Evolutionary conservation across 331 rosid genomes (phyloP).

Genomic region (Acacia concinna): DNA sequence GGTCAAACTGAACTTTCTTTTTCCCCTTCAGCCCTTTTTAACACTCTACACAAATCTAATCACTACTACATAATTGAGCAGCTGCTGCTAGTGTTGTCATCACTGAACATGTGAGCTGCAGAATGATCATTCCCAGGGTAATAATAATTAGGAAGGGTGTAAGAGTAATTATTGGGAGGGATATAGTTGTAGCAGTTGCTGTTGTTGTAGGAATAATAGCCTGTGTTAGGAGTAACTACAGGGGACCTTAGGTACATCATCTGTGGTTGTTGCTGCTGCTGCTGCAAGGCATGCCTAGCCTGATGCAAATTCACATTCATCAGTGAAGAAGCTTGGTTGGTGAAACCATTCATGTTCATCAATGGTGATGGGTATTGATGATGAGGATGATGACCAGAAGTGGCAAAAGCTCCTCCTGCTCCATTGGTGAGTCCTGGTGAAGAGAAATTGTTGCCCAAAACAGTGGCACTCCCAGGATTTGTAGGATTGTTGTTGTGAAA

Average conservation of each 20-base stretch:
- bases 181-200: constrained; percentile 31
- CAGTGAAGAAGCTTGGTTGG: constrained; percentile 44
- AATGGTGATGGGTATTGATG: constrained; percentile 54
- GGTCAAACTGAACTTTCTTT: constrained; percentile 10
- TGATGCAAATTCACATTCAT: constrained; percentile 77
- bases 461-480: constrained; percentile 31
- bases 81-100: constrained; percentile 70
- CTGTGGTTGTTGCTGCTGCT: constrained; percentile 74
- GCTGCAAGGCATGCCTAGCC: constrained; percentile 57
- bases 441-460: constrained; percentile 40
- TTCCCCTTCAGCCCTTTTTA: background rate
- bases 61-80: constrained; percentile 76
- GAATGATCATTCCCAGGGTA: constrained; percentile 44
- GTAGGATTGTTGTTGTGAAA: constrained; percentile 47
- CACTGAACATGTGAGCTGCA: constrained; percentile 79
- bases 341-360: constrained; percentile 63
- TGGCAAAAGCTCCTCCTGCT: constrained; percentile 51
- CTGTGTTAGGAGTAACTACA: constrained; percentile 64
- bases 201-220: constrained; percentile 57
- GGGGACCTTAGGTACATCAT: constrained; percentile 89
- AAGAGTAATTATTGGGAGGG: constrained; percentile 43
- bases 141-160: constrained; percentile 38
- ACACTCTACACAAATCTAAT: constrained; percentile 35
- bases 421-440: constrained; percentile 34
- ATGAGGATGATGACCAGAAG: constrained; percentile 36